Base-by-base conservation (phyloP, 2,329 filamentous ascomycete species). In the Trichoderma hamatum region DNA sequence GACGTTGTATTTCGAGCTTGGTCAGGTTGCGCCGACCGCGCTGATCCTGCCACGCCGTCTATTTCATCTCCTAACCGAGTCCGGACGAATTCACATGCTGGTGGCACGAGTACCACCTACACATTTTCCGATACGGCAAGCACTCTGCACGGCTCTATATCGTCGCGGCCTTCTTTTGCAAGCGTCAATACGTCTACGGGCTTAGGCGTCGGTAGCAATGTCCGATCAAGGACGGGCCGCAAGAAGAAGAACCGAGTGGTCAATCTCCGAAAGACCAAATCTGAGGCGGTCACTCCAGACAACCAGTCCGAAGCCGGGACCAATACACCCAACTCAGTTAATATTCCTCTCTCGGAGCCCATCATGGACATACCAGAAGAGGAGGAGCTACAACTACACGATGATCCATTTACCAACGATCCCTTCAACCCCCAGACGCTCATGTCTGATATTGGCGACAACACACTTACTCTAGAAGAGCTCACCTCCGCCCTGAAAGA, bases 1-100 rank as follows among this genome's bases (percentile, higher is more conserved):
- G 93, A 98, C 78, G 92, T 93, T 4, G 91, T 98, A 30, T 97
- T 97, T 79, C 88, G 96, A 70, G 96, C 95, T 36, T 97, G 94
- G 93, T 92, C 95, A 19, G 92, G 92, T 51, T 88, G 90, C 43
- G 85, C 88, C 62, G 94, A 97, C 71, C 85, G 89, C 69, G 84
- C 84, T 54, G 92, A 96, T 69, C 76, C 83, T 68, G 77, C 85
- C 78, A 84, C 81, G 10, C 82, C 85, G 10, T 78, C 81, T 3
- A 74, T 82, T 21, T 77, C 82, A 14, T 83, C 85, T 2, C 86
- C 86, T 6, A 84, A 84, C 54, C 78, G 93, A 21, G 86, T 85
- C 52, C 86, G 90, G 76, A 87, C 87, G 6, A 86, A 90, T 67
- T 92, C 90, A 1, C 86, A 89, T 64, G 82, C 76, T 4, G 83